Percentiles rank a stretch among this genome's conserved stretches.
Evolutionary conservation across 805 yeast species (phyloP).

Genomic region (Starmerella sirachaensis): DNA sequence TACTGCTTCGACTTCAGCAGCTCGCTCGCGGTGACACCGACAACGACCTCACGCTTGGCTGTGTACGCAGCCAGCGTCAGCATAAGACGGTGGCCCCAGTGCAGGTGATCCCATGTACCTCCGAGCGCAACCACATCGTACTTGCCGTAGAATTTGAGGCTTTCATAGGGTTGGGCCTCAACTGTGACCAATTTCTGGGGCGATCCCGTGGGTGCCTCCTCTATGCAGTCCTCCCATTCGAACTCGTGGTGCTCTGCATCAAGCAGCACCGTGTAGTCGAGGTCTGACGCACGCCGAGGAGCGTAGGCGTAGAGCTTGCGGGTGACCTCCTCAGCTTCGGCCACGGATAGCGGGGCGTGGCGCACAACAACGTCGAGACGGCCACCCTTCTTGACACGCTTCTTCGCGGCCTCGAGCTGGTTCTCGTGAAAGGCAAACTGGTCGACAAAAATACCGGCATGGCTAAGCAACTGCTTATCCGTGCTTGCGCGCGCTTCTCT

Average conservation of each 20-base stretch:
- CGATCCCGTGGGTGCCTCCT: too few relatives aligned
- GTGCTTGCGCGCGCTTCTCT: too few relatives aligned
- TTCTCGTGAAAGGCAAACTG: slow-evolving; percentile 1
- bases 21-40: slow-evolving; percentile 75
- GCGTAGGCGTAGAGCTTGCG: slow-evolving; percentile 14
- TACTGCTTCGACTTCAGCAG: slow-evolving; percentile 65
- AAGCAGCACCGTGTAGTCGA: slow-evolving; percentile 11
- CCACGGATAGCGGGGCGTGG: slow-evolving; percentile 7
- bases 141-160: background rate
- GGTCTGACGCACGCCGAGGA: slow-evolving; percentile 5
- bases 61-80: slow-evolving; percentile 60
- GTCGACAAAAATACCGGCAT: slow-evolving; percentile 3
- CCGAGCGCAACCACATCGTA: slow-evolving; percentile 46
- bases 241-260: background rate
- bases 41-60: slow-evolving; percentile 43
- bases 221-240: slow-evolving; percentile 3
- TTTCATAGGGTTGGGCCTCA: background rate
- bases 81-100: slow-evolving; percentile 86
- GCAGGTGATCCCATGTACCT: slow-evolving; percentile 94
- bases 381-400: slow-evolving; percentile 5
- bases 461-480: too few relatives aligned
- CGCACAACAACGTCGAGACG: slow-evolving; percentile 15
- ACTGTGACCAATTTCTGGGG: background rate
- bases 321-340: slow-evolving; percentile 5
- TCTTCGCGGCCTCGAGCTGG: slow-evolving; percentile 5